Evolutionary conservation across 306 rosid species (phyloP).

Genomic region (Cercis canadensis): DNA sequence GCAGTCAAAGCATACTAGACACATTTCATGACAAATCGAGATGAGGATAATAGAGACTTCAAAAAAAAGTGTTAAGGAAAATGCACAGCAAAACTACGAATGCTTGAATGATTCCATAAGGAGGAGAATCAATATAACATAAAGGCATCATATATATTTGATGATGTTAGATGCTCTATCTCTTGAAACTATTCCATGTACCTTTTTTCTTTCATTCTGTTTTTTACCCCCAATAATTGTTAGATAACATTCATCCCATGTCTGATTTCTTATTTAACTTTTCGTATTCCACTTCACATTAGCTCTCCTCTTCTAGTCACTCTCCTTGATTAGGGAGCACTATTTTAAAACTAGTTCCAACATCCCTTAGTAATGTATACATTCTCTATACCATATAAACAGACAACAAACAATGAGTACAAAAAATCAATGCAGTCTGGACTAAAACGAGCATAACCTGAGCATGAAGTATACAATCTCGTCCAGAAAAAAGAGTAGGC

Average conservation of each 20-base stretch:
- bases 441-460: constrained; percentile 55
- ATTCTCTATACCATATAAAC: background rate
- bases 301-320: background rate
- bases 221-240: too few species aligned
- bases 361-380: background rate
- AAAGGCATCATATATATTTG: background rate
- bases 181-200: too few species aligned
- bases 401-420: background rate
- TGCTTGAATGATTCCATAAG: background rate
- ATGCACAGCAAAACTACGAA: constrained; percentile 1
- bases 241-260: too few species aligned
- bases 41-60: background rate
- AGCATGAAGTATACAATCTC: constrained; percentile 87
- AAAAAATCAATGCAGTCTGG: background rate
- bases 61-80: background rate
- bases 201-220: too few species aligned
- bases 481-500: constrained; percentile 72
- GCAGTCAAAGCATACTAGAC: constrained; percentile 5
- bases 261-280: background rate
- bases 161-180: too few species aligned
- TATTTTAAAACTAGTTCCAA: background rate
- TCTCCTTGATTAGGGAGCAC: constrained; percentile 10
- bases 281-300: background rate
- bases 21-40: background rate
- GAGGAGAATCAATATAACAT: background rate